Evolutionary conservation across 2,329 filamentous ascomycete genomes (phyloP).

Genomic region (Hymenoscyphus repandus): DNA sequence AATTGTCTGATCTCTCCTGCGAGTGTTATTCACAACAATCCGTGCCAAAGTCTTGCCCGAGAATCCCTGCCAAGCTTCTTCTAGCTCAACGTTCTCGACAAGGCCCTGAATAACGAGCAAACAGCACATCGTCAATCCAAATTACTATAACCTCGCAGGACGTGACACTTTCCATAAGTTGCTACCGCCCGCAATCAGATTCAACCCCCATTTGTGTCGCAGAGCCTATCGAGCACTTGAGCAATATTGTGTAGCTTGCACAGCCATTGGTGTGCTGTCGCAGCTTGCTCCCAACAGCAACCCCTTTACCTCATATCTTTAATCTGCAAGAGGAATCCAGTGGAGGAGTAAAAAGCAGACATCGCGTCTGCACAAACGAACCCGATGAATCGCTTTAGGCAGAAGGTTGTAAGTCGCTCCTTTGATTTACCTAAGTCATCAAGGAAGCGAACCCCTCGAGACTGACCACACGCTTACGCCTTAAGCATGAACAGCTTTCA

Average conservation of each 20-base stretch:
- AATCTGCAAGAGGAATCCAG: background rate
- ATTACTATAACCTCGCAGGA: no score
- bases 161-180: background rate
- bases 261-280: background rate
- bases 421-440: background rate
- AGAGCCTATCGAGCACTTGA: no score
- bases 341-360: background rate
- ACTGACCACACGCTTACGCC: conserved; percentile 39
- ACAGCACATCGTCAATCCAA: no score
- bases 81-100: no score
- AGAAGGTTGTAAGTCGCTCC: conserved; percentile 76
- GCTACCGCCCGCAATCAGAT: background rate
- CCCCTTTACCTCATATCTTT: background rate
- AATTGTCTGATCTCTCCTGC: no score
- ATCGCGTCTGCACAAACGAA: conserved; percentile 1
- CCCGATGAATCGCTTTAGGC: conserved; percentile 90
- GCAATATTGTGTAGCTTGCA: background rate
- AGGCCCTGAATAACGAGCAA: no score
- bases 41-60: no score
- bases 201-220: background rate
- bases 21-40: no score
- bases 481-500: conserved; percentile 76
- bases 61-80: no score
- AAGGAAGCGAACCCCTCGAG: background rate
- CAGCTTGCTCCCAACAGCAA: background rate